Percentiles rank a stretch among this genome's conserved stretches.
Evolutionary conservation across 192 early-diverging fungal species (phyloP).

Genomic region (Radiomyces spectabilis): DNA sequence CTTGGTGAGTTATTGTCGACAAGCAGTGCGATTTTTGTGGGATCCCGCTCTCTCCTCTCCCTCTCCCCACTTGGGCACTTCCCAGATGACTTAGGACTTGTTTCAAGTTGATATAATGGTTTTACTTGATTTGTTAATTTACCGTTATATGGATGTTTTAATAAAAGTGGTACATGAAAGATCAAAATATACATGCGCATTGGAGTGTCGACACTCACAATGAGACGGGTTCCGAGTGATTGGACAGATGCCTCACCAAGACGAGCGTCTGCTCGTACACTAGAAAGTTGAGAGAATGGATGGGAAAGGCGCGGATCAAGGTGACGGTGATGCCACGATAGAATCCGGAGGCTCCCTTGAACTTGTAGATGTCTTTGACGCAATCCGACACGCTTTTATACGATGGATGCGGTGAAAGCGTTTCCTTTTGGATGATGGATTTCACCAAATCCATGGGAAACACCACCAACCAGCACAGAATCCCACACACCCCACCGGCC

Average conservation of each 20-base stretch:
- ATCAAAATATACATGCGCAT: no score
- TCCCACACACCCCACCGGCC: slow-evolving; percentile 70
- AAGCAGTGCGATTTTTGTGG: no score
- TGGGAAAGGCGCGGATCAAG: slow-evolving; percentile 68
- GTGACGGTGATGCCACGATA: slow-evolving; percentile 73
- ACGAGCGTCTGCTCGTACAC: slow-evolving; percentile 61
- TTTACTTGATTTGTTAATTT: no score
- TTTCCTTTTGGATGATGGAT: slow-evolving; percentile 68
- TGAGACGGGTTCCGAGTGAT: no score
- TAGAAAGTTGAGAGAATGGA: slow-evolving; percentile 78
- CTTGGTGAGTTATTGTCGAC: no score
- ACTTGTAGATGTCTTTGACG: slow-evolving; percentile 42
- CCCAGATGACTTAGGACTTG: no score
- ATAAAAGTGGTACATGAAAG: no score
- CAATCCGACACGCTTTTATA: slow-evolving; percentile 35
- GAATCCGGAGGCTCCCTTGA: slow-evolving; percentile 49
- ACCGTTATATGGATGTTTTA: no score
- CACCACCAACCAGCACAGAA: slow-evolving; percentile 68
- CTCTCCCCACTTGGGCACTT: no score
- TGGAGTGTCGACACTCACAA: no score
- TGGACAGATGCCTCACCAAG: slow-evolving; percentile 1
- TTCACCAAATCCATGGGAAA: slow-evolving; percentile 77
- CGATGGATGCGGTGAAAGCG: slow-evolving; percentile 38
- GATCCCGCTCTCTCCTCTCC: no score
- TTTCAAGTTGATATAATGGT: no score